phyloP scores from a whole-genome alignment of 2,329 filamentous ascomycete genomes.

The Aureobasidium sp. region DNA sequence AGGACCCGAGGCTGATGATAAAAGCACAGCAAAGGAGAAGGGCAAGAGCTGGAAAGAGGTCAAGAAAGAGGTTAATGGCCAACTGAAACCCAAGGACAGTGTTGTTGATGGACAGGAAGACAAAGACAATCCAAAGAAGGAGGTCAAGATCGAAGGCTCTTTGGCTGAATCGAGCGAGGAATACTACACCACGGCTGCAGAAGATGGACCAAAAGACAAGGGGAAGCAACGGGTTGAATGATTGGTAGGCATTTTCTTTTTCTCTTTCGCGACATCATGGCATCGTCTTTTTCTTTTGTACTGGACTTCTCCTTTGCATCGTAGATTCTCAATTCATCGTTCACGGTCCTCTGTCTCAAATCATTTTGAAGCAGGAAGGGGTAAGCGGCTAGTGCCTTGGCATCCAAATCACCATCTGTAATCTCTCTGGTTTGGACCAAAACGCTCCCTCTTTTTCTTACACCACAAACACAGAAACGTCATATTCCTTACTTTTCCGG shows the following conservation, averaged over 20 bases:
- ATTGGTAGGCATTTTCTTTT: not conserved
- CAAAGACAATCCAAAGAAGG: not conserved
- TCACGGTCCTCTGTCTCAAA: not conserved
- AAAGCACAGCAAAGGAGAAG: constrained; percentile 16
- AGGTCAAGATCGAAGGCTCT: not conserved
- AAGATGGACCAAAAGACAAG: not conserved
- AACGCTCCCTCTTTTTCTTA: too few relatives aligned
- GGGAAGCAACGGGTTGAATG: not conserved
- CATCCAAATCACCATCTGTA: not conserved
- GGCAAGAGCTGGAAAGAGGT: constrained; percentile 20
- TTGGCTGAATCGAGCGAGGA: not conserved
- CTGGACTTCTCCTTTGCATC: not conserved
- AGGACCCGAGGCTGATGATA: constrained; percentile 22
- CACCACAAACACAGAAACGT: too few relatives aligned
- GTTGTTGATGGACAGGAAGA: not conserved
- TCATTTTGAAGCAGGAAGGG: not conserved
- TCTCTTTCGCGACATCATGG: not conserved
- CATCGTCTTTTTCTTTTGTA: not conserved
- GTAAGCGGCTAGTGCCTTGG: not conserved
- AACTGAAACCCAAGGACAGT: not conserved
- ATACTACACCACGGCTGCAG: not conserved
- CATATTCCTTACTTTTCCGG: too few relatives aligned
- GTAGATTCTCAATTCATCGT: not conserved
- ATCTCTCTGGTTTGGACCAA: too few relatives aligned
- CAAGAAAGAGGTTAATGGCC: constrained; percentile 3